A percentile compares a stretch with the other conserved stretches of the same genome.
phyloP scores from a whole-genome alignment of 1,284 basidiomycete species.

The Megacollybia platyphylla region DNA sequence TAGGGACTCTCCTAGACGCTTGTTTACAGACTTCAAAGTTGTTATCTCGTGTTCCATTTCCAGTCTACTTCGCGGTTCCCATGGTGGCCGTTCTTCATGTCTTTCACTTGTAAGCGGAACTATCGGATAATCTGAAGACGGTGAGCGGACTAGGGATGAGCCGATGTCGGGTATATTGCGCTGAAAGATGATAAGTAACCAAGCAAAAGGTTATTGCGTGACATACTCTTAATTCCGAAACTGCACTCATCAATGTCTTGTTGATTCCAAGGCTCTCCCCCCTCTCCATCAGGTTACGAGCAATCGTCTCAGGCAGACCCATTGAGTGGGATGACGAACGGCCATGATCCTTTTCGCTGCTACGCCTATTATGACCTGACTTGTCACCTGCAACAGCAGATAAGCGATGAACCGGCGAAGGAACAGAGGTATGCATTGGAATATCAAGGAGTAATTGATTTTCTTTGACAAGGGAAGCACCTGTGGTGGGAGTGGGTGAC shows the following conservation, averaged over 20 bases:
- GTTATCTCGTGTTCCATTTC: slow-evolving; percentile 55
- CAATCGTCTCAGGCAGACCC: slow-evolving; percentile 56
- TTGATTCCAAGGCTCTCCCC: slow-evolving; percentile 73
- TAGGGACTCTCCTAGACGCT: slow-evolving; percentile 51
- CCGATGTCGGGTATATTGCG: slow-evolving; percentile 74
- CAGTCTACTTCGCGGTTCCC: slow-evolving; percentile 51
- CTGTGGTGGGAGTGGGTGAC: slow-evolving; percentile 60
- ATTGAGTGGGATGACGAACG: slow-evolving; percentile 29
- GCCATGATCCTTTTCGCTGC: slow-evolving; percentile 4
- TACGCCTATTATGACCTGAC: no score
- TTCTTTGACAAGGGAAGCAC: slow-evolving; percentile 65
- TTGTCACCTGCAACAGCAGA: no score
- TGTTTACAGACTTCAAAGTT: slow-evolving; percentile 39
- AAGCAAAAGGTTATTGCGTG: not conserved
- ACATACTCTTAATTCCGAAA: slow-evolving; percentile 55
- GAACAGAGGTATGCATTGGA: slow-evolving; percentile 46
- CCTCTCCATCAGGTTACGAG: slow-evolving; percentile 58
- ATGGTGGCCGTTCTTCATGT: slow-evolving; percentile 41
- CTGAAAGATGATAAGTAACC: slow-evolving; percentile 21
- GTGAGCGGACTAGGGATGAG: slow-evolving; percentile 46
- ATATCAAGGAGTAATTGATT: slow-evolving; percentile 71
- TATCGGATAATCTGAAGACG: slow-evolving; percentile 28
- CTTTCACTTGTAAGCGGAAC: slow-evolving; percentile 58
- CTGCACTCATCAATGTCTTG: slow-evolving; percentile 65
- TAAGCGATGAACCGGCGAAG: slow-evolving; percentile 15